A percentile compares a stretch with the other conserved stretches of the same genome.
phyloP scores from a whole-genome alignment of 768 basidiomycete genomes.

The Suillus discolor region DNA sequence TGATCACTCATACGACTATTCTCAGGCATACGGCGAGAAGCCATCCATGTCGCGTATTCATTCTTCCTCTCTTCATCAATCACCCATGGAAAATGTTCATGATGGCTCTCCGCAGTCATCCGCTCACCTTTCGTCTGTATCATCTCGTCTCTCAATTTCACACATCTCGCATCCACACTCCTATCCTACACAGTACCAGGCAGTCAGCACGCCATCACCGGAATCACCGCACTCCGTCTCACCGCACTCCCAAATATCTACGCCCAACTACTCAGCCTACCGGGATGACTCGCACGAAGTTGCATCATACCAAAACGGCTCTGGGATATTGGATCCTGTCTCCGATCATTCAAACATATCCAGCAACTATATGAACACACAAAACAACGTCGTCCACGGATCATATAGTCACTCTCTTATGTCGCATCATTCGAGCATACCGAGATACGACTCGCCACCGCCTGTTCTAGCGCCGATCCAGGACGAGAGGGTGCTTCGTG shows the following conservation, averaged over 20 bases:
- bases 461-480: slow-evolving; percentile 61
- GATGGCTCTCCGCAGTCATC: slow-evolving; percentile 34
- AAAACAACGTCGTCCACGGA: slow-evolving; percentile 28
- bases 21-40: slow-evolving; percentile 31
- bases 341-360: slow-evolving; percentile 25
- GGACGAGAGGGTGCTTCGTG: slow-evolving; percentile 35
- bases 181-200: slow-evolving; percentile 40
- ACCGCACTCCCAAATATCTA: slow-evolving; percentile 34
- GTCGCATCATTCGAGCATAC: slow-evolving; percentile 23
- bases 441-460: slow-evolving; percentile 54
- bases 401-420: slow-evolving; percentile 25
- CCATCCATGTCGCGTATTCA: slow-evolving; percentile 33
- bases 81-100: slow-evolving; percentile 29
- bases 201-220: slow-evolving; percentile 48
- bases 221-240: slow-evolving; percentile 53
- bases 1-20: slow-evolving; percentile 32
- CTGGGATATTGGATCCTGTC: slow-evolving; percentile 33
- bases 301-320: slow-evolving; percentile 38
- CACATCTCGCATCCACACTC: slow-evolving; percentile 59
- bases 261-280: slow-evolving; percentile 45
- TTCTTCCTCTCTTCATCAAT: slow-evolving; percentile 29
- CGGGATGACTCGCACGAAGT: slow-evolving; percentile 45
- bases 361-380: slow-evolving; percentile 36
- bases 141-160: slow-evolving; percentile 62
- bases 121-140: slow-evolving; percentile 35